Base-by-base conservation (phyloP, 768 basidiomycete genomes). In the Psilocybe tampanensis region DNA sequence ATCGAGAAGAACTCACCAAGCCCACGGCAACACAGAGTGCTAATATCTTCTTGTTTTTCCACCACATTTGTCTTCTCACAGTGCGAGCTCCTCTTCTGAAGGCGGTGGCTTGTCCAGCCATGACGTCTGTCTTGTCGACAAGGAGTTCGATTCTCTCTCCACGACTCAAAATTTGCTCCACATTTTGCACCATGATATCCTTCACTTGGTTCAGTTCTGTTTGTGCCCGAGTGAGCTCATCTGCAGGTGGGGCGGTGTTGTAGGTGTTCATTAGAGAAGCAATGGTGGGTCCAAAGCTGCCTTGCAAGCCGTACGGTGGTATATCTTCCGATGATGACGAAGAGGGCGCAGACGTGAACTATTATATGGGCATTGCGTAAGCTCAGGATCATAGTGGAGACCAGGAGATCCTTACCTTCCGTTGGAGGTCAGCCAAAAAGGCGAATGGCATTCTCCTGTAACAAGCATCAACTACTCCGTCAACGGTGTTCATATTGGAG, bases 141-240 rank as follows among this genome's bases (percentile, higher is more conserved):
- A 99, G 82, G 17, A 98, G 80, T 70, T 98, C 96, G 63, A 99
- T 93, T 52, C 97, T 82, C 72, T 99, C 97, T 21, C 97, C 97
- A 34, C 97, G 82, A 52, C 85, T 89, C 41, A 99, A 83, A 60
- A 98, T 96, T 70, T 95, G 92, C 74, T 98, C 94, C 61, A 98
- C 95, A 70, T 98, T 98, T 73, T 98, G 92, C 49, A 98, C 95
- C 95, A 97, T 96, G 73, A 97, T 93, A 66, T 95, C 89, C 71
- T 97, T 98, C 45, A 97, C 92, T 63, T 93, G 91, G 58, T 86
- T 85, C 41, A 94, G 80, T 71, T 98, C 95, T 4, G 83, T 82
- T 68, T 95, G 95, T 5, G 96, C 96, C 60, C 93, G 90, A 18
- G 88, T 77, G 55, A 98, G 85, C 60, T 95, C 94, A 70, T 99